Percentiles rank a stretch among this genome's conserved stretches.
Conservation (phyloP, 2,329 filamentous ascomycete species). For the Ceratocystis papillata region DNA sequence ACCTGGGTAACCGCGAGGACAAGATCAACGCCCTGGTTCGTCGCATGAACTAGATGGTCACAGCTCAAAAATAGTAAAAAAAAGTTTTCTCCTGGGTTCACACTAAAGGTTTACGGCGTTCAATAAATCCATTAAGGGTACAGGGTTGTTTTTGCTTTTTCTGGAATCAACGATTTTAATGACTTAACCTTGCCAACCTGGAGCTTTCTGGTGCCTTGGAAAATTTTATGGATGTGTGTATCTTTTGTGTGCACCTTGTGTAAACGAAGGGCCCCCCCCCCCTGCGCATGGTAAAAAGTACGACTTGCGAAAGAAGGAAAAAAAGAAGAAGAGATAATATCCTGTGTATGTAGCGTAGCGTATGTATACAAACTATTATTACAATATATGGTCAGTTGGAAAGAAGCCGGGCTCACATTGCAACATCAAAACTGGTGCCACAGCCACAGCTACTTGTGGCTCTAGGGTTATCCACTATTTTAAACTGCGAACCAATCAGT, state of each 20-base stretch:
- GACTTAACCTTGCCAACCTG: conserved; percentile 7
- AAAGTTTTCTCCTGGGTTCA: conserved; percentile 25
- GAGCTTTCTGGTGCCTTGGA: not conserved
- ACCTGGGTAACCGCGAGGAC: conserved; percentile 96
- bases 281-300: not conserved
- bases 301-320: not conserved
- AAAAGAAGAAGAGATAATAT: not conserved
- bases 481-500: conserved; percentile 80
- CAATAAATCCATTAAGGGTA: conserved; percentile 22
- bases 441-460: conserved; percentile 94
- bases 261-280: not conserved
- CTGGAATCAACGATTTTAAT: conserved; percentile 22
- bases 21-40: conserved; percentile 93
- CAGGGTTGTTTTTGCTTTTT: conserved; percentile 25
- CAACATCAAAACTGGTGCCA: conserved; percentile 94
- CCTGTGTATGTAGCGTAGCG: not conserved
- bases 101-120: conserved; percentile 26
- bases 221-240: not conserved
- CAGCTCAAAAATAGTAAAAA: conserved; percentile 29
- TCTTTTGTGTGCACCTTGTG: not conserved
- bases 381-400: not conserved
- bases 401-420: conserved; percentile 39
- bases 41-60: conserved; percentile 80
- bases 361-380: not conserved
- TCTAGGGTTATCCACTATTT: conserved; percentile 84